These are phyloP conservation scores for Teunomyces cretensis DNA, from an alignment of 805 yeast genomes.

Conservation along the genomic window DNA sequence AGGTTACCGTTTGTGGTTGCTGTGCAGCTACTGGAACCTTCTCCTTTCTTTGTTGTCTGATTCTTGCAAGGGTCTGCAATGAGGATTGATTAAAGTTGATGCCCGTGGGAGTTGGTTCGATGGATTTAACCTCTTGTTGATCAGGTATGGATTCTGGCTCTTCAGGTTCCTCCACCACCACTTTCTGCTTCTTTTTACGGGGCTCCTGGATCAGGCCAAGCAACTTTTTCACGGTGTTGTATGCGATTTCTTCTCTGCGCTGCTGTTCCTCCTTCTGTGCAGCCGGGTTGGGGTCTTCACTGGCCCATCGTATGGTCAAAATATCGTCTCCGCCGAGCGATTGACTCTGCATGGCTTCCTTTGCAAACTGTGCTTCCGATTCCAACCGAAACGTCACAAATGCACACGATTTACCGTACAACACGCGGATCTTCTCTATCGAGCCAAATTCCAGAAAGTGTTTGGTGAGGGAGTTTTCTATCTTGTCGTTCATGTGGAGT, in stretches of 20 bases:
- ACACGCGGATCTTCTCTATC: slow-evolving; percentile 62
- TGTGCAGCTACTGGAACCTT: not conserved
- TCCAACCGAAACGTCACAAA: slow-evolving; percentile 73
- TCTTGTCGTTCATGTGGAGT: slow-evolving; percentile 37
- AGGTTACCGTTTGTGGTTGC: slow-evolving; percentile 9
- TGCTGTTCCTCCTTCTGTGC: slow-evolving; percentile 53
- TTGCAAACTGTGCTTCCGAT: slow-evolving; percentile 86
- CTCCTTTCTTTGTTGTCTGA: not conserved
- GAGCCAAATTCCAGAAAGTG: slow-evolving; percentile 77
- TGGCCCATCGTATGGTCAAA: slow-evolving; percentile 81
- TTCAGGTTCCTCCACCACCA: slow-evolving; percentile 21
- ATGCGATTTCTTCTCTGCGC: slow-evolving; percentile 50
- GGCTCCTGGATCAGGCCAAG: slow-evolving; percentile 27
- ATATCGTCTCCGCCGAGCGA: slow-evolving; percentile 58
- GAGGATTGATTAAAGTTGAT: slow-evolving; percentile 7
- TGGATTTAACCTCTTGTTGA: slow-evolving; percentile 8
- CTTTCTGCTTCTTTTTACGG: slow-evolving; percentile 11
- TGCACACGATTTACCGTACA: slow-evolving; percentile 66
- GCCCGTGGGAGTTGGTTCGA: slow-evolving; percentile 4
- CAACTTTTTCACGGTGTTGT: slow-evolving; percentile 50
- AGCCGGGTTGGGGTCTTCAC: slow-evolving; percentile 78
- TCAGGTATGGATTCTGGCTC: slow-evolving; percentile 4
- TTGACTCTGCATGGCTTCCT: slow-evolving; percentile 91
- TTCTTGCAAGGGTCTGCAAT: slow-evolving; percentile 8
- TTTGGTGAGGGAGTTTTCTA: slow-evolving; percentile 33